Percentiles rank a stretch among this genome's conserved stretches.
Evolutionary conservation across 2,329 filamentous ascomycete species (phyloP).

Genomic region (Zasmidium citrigriseum): DNA sequence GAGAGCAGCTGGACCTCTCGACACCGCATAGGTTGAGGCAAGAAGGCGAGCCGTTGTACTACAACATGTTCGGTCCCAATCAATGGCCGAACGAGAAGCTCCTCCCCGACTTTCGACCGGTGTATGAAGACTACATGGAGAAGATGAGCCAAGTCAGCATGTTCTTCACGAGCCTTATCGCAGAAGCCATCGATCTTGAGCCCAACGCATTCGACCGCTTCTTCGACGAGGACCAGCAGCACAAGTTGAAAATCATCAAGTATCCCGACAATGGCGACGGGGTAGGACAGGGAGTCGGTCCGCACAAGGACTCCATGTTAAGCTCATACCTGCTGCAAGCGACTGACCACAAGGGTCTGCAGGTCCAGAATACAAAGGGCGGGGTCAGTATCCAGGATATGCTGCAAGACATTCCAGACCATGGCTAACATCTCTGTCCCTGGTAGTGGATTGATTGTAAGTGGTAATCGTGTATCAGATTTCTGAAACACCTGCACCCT

Average conservation of each 20-base stretch:
- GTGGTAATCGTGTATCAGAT: not conserved
- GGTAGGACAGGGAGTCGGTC: constrained; percentile 65
- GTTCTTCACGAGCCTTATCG: constrained; percentile 76
- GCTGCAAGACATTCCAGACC: too few relatives aligned
- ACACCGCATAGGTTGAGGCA: constrained; percentile 71
- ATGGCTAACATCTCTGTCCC: too few relatives aligned
- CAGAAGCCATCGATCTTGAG: constrained; percentile 77
- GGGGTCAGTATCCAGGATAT: too few relatives aligned
- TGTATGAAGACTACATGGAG: constrained; percentile 73
- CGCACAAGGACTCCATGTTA: constrained; percentile 85
- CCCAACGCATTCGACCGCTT: constrained; percentile 72
- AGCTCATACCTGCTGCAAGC: constrained; percentile 81
- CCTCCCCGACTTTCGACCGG: constrained; percentile 67
- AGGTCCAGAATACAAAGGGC: constrained; percentile 78
- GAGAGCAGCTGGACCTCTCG: constrained; percentile 84
- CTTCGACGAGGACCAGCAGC: constrained; percentile 71
- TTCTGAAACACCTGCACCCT: not conserved
- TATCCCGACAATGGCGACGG: constrained; percentile 71
- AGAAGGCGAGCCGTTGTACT: constrained; percentile 65
- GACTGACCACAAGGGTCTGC: constrained; percentile 71
- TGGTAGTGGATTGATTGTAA: constrained; percentile 79
- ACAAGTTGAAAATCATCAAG: constrained; percentile 87
- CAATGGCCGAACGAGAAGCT: constrained; percentile 71
- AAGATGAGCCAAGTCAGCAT: constrained; percentile 73
- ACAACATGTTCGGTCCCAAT: constrained; percentile 73